Evolutionary conservation across 257 asterid species (phyloP).

Genomic region (Nicotiana obtusifolia): DNA sequence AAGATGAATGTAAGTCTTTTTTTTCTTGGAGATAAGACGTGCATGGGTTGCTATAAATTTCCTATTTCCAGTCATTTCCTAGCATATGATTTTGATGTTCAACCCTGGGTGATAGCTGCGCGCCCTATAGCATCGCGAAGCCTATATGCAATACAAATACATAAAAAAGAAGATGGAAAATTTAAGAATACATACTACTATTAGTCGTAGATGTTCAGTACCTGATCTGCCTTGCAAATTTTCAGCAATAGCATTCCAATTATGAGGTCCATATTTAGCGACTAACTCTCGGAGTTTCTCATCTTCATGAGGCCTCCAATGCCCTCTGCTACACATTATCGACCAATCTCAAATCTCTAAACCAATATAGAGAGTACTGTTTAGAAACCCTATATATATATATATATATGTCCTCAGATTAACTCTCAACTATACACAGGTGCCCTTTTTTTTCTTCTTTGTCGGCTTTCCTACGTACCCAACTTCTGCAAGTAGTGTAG

Average conservation of each 20-base stretch:
- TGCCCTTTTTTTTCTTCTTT: neutral
- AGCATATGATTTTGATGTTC: too few species aligned
- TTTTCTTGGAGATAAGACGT: too few species aligned
- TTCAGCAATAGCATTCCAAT: conserved; percentile 92
- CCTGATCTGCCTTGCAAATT: conserved; percentile 93
- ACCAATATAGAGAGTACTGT: neutral
- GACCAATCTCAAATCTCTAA: neutral
- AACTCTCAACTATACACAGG: neutral
- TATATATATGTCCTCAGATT: too few species aligned
- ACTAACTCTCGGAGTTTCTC: conserved; percentile 74
- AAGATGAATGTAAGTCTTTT: neutral
- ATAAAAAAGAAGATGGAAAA: neutral
- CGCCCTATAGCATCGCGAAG: too few species aligned
- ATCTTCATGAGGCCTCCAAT: conserved; percentile 95
- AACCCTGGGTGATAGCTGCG: too few species aligned
- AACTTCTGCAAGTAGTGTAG: too few species aligned
- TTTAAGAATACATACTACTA: too few species aligned
- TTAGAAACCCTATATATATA: neutral
- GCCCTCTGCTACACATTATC: conserved; percentile 64
- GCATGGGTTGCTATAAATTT: too few species aligned
- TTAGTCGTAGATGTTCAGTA: neutral
- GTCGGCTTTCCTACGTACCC: too few species aligned
- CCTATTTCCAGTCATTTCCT: too few species aligned
- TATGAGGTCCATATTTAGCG: conserved; percentile 85
- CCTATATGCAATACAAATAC: too few species aligned